Percentiles rank a stretch among this genome's conserved stretches.
Conservation (phyloP, 176 grass and related monocot species). For the Urochloa ruziziensis region DNA sequence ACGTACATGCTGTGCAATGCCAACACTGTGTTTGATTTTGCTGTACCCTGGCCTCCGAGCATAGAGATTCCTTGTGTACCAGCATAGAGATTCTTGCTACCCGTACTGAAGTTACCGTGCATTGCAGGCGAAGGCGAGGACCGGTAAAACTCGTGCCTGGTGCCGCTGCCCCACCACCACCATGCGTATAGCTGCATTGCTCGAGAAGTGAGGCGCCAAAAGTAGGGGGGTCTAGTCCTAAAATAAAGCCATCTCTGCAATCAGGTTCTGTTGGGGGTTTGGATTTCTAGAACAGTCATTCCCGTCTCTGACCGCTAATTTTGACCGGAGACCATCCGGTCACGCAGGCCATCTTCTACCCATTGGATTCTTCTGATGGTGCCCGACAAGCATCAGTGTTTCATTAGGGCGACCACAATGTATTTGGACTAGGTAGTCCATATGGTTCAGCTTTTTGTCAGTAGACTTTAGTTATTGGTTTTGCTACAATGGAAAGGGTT, state of each 20-base stretch:
- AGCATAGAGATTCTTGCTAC: conserved; percentile 17
- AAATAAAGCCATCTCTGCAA: conserved; percentile 16
- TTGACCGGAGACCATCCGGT: conserved; percentile 7
- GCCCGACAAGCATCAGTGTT: neutral
- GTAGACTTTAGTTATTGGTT: no score
- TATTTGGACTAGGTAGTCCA: no score
- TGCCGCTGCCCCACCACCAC: neutral
- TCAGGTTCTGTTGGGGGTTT: conserved; percentile 5
- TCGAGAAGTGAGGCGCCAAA: conserved; percentile 7
- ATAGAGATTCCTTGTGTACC: neutral
- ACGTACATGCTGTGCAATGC: neutral
- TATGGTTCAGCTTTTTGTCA: no score
- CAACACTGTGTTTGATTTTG: neutral
- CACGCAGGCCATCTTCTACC: neutral
- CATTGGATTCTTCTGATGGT: conserved; percentile 28
- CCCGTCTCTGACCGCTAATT: conserved; percentile 3
- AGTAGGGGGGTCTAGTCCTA: conserved; percentile 3
- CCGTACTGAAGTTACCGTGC: neutral
- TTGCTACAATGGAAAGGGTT: no score
- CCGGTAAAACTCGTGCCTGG: neutral
- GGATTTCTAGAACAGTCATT: conserved; percentile 25
- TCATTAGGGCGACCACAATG: no score
- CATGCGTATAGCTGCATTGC: neutral
- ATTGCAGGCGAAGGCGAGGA: neutral
- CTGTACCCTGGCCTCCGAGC: neutral